phyloP scores from a whole-genome alignment of 345 rosid genomes.

The Mallotus nudiflorus region DNA sequence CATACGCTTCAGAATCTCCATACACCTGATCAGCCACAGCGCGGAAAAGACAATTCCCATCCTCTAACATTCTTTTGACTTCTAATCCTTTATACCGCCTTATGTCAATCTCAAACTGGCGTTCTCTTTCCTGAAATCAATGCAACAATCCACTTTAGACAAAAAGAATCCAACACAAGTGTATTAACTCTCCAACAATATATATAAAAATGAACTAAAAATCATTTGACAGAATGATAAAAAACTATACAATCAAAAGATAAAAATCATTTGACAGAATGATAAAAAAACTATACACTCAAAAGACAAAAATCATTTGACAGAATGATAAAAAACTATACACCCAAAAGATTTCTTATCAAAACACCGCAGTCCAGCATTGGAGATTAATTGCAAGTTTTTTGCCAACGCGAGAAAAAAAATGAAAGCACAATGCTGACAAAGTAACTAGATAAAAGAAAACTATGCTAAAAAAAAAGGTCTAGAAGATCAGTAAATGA shows the following conservation, averaged over 20 bases:
- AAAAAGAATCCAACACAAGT: background rate
- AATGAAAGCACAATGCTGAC: background rate
- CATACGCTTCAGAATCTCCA: constrained; percentile 87
- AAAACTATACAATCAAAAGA: no score
- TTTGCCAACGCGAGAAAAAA: background rate
- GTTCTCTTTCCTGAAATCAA: constrained; percentile 79
- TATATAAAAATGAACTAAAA: background rate
- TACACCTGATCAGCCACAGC: constrained; percentile 99
- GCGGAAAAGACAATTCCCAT: constrained; percentile 97
- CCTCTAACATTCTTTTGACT: constrained; percentile 92
- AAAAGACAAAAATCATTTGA: background rate
- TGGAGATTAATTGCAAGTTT: background rate
- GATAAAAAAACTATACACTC: background rate
- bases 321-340: background rate
- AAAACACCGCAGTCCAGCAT: background rate
- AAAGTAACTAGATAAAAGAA: background rate
- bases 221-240: background rate
- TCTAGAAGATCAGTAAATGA: background rate
- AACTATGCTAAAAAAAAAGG: background rate
- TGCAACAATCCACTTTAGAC: constrained; percentile 5
- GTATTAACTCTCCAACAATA: background rate
- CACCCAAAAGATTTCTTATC: background rate
- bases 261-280: background rate
- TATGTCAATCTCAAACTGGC: constrained; percentile 84
- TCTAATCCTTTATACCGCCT: constrained; percentile 74